These are phyloP conservation scores for Aspergillus sp. DNA, from an alignment of 2,329 filamentous ascomycete genomes.

Conservation along the genomic window DNA sequence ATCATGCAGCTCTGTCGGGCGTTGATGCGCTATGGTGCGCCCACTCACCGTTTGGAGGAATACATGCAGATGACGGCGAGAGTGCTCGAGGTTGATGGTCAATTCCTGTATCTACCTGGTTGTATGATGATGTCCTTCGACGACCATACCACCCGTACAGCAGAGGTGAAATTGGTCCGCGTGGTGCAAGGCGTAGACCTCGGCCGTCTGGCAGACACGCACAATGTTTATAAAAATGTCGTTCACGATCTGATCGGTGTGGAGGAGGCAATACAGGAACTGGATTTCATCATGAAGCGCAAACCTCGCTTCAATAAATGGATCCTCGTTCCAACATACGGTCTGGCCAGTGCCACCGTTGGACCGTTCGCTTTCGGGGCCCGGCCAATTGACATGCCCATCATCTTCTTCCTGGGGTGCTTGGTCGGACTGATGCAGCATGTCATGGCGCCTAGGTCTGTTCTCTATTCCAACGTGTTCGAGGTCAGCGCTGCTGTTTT, in stretches of 20 bases:
- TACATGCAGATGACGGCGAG: conserved; percentile 85
- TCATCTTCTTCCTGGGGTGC: conserved; percentile 69
- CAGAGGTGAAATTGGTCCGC: conserved; percentile 39
- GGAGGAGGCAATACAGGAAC: conserved; percentile 34
- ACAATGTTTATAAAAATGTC: conserved; percentile 41
- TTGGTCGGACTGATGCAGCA: conserved; percentile 70
- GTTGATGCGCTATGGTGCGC: conserved; percentile 84
- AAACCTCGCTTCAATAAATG: conserved; percentile 51
- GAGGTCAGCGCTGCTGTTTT: conserved; percentile 59
- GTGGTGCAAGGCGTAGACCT: conserved; percentile 37
- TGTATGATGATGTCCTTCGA: conserved; percentile 64
- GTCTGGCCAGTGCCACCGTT: conserved; percentile 67
- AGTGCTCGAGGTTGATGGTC: conserved; percentile 78
- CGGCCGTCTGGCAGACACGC: conserved; percentile 36
- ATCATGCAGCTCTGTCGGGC: conserved; percentile 78
- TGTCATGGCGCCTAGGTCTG: conserved; percentile 67
- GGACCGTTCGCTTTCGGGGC: conserved; percentile 75
- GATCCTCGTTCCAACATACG: conserved; percentile 62
- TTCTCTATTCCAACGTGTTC: conserved; percentile 60
- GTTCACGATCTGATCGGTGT: conserved; percentile 40
- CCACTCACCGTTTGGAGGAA: conserved; percentile 82
- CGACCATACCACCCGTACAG: conserved; percentile 37
- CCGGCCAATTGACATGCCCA: conserved; percentile 69
- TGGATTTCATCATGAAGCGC: conserved; percentile 50
- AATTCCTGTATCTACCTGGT: conserved; percentile 70